Conservation (phyloP, 202 grass and related monocot species). For the Schoenoplectus tabernaemontani region DNA sequence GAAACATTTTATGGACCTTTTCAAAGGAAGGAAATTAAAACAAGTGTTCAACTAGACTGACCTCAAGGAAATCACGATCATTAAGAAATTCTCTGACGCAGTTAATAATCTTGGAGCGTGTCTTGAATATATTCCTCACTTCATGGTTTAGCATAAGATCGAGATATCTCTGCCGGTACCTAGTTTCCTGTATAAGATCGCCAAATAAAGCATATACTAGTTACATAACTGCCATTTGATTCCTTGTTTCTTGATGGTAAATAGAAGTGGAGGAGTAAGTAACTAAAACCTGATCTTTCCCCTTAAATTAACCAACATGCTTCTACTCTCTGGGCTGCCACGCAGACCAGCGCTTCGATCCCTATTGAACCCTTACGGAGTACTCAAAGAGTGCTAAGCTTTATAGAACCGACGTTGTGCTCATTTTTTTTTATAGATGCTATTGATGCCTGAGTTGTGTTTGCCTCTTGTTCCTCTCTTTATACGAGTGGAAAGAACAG, state of each 20-base stretch:
- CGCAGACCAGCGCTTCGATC: not conserved
- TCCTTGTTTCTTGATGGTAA: not conserved
- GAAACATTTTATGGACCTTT: not conserved
- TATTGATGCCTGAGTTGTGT: constrained; percentile 1
- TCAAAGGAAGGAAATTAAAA: constrained; percentile 7
- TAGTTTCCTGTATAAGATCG: constrained; percentile 56
- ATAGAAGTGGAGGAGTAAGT: not conserved
- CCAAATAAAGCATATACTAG: not conserved
- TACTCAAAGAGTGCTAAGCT: not conserved
- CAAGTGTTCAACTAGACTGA: constrained; percentile 26
- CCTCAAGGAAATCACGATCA: constrained; percentile 79
- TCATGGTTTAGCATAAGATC: constrained; percentile 98
- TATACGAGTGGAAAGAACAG: too few relatives aligned
- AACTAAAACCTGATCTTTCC: constrained; percentile 72
- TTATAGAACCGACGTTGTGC: not conserved
- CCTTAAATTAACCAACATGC: too few relatives aligned
- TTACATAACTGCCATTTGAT: not conserved
- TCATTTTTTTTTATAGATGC: constrained; percentile 12
- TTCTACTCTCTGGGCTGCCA: too few relatives aligned
- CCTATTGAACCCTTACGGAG: not conserved
- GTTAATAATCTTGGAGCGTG: constrained; percentile 69
- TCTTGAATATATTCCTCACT: constrained; percentile 95
- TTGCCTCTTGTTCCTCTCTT: not conserved
- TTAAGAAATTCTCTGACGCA: constrained; percentile 75
- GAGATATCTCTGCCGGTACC: constrained; percentile 85